Percentiles rank a stretch among this genome's conserved stretches.
phyloP scores from a whole-genome alignment of 164 flowering plant genomes.

The Vitis rupestris region DNA sequence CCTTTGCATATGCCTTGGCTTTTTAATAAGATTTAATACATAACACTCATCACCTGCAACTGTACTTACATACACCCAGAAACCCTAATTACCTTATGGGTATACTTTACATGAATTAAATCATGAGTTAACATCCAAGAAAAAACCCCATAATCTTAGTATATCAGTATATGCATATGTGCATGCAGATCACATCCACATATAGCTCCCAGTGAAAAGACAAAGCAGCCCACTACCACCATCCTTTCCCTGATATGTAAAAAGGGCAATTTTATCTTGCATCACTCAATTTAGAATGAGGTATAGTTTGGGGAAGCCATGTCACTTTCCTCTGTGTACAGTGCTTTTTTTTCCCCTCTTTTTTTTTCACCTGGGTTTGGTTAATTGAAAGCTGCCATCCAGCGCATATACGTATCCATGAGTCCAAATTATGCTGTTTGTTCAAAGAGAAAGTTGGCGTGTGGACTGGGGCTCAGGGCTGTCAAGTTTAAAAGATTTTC shows the following conservation, averaged over 20 bases:
- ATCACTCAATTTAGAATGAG: background rate
- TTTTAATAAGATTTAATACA: background rate
- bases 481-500: background rate
- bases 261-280: background rate
- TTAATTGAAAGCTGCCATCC: background rate
- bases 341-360: background rate
- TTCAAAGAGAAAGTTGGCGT: background rate
- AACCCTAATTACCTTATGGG: too few species aligned
- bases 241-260: background rate
- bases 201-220: too few species aligned
- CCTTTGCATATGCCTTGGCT: slow-evolving; percentile 15
- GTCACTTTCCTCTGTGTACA: background rate
- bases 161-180: too few species aligned
- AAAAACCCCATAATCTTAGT: too few species aligned
- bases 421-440: background rate
- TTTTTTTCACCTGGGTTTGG: background rate
- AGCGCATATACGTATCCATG: background rate
- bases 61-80: too few species aligned
- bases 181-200: too few species aligned
- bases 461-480: background rate
- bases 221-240: background rate
- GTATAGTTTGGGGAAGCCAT: background rate
- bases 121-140: too few species aligned
- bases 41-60: background rate
- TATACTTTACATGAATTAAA: too few species aligned